These are phyloP conservation scores for Wickerhamiella domercqiae DNA, from an alignment of 805 yeast species.

Conservation along the genomic window DNA sequence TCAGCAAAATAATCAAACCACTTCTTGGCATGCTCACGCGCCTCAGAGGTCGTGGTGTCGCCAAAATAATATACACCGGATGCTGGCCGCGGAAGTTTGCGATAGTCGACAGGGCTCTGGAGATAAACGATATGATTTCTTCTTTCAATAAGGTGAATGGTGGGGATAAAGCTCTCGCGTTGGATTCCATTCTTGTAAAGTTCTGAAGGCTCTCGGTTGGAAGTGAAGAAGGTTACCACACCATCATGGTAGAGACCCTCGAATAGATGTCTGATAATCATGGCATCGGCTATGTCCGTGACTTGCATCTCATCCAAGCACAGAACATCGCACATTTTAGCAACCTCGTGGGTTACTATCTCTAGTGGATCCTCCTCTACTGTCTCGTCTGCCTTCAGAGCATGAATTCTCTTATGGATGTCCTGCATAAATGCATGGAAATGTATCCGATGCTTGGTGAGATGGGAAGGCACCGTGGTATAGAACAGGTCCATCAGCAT, in stretches of 20 bases:
- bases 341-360: constrained; percentile 61
- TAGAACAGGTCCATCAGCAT: constrained; percentile 96
- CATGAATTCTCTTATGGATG: constrained; percentile 75
- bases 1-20: constrained; percentile 76
- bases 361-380: constrained; percentile 71
- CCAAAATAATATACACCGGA: constrained; percentile 30
- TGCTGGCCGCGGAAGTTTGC: constrained; percentile 72
- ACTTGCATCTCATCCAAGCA: constrained; percentile 98
- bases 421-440: constrained; percentile 96
- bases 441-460: constrained; percentile 70
- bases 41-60: constrained; percentile 29
- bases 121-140: constrained; percentile 64
- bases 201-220: constrained; percentile 90
- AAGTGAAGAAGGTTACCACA: constrained; percentile 77
- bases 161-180: constrained; percentile 80
- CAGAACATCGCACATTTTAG: constrained; percentile 56
- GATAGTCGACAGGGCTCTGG: constrained; percentile 86
- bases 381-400: constrained; percentile 49
- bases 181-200: constrained; percentile 89
- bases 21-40: constrained; percentile 44
- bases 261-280: constrained; percentile 74
- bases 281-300: constrained; percentile 96
- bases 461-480: constrained; percentile 59
- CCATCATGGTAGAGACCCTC: constrained; percentile 52
- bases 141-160: constrained; percentile 62